Evolutionary conservation across 495 filamentous ascomycete species (phyloP), one percentile per base, ranked within the genome.

Genomic region (Ascodesmis nigricans): DNA sequence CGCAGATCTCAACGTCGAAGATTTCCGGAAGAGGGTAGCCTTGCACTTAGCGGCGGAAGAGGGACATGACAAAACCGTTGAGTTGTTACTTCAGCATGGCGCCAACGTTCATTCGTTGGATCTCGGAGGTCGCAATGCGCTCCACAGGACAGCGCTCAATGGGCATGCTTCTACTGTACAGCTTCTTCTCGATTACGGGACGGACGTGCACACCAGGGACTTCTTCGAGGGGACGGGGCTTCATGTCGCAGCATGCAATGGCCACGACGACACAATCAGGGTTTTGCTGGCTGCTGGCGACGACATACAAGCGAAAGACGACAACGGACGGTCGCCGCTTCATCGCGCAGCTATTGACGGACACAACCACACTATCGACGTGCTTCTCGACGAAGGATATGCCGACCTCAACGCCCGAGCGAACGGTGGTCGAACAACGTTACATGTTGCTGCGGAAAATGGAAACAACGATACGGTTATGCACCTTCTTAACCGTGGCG

Each of bases 381-480:
- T 65, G 10, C 57, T 91, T 3, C 78, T 93, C 47, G 65, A 74
- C 13, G 43, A 43, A 3, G 59, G 52, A 31, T 75, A 75, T 54
- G 82, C 83, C 8, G 58, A 55, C 5, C 48, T 38, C 15, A 72
- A 72, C n/a, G n/a, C n/a, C n/a, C n/a, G n/a, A n/a, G n/a, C n/a
- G n/a, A n/a, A n/a, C n/a, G n/a, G 39, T 27, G 41, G 41, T 3
- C 39, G 41, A 35, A 41, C 32, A n/a, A 36, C 41, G 15, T 22
- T 44, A 19, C 41, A 44, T 20, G 40, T 37, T 37, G 41, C 41
- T n/a, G 41, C 41, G 10, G 38, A 42, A 23, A 44, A 44, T 31
- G 38, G 38, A n/a, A n/a, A n/a, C n/a, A n/a, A n/a, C n/a, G n/a
- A n/a, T n/a, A n/a, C n/a, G n/a, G n/a, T n/a, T n/a, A n/a, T n/a